A percentile compares a stretch with the other conserved stretches of the same genome.
Evolutionary conservation across 2,329 filamentous ascomycete genomes (phyloP).

Genomic region (Xylogone sp.): DNA sequence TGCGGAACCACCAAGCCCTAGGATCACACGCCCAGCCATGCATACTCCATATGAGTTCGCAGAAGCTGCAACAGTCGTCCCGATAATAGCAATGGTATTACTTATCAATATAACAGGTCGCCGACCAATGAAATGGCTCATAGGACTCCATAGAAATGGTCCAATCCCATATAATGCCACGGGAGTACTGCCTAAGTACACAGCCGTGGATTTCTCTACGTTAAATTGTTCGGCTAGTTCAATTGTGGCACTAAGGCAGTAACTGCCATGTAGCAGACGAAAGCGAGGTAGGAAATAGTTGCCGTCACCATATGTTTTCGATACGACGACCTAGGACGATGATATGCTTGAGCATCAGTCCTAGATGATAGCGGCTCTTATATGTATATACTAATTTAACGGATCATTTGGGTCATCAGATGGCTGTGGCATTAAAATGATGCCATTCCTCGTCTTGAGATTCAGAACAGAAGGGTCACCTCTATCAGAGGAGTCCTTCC

Average conservation of each 20-base stretch:
- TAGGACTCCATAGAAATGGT: slow-evolving; percentile 17
- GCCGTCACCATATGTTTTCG: slow-evolving; percentile 6
- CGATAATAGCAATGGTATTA: slow-evolving; percentile 7
- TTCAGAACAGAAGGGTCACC: not conserved
- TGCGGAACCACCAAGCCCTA: slow-evolving; percentile 29
- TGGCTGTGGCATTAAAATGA: slow-evolving; percentile 14
- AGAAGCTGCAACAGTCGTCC: slow-evolving; percentile 1
- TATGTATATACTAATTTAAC: slow-evolving; percentile 11
- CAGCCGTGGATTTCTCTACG: slow-evolving; percentile 17
- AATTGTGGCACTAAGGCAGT: slow-evolving; percentile 2
- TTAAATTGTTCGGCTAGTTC: slow-evolving; percentile 16
- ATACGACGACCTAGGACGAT: not conserved
- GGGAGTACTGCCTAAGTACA: slow-evolving; percentile 24
- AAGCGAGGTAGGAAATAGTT: slow-evolving; percentile 6
- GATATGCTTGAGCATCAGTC: not conserved
- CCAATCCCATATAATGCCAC: slow-evolving; percentile 21
- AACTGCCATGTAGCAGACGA: slow-evolving; percentile 6
- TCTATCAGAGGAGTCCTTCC: not conserved
- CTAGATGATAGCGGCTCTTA: not conserved
- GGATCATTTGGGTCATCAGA: slow-evolving; percentile 15
- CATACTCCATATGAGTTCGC: not conserved
- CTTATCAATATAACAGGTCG: slow-evolving; percentile 11
- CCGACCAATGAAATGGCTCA: slow-evolving; percentile 20
- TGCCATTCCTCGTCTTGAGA: slow-evolving; percentile 7
- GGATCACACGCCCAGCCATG: slow-evolving; percentile 29